A percentile compares a stretch with the other conserved stretches of the same genome.
Evolutionary conservation across 495 filamentous ascomycete genomes (phyloP).

Genomic region (Aspergillus bertholletiae): DNA sequence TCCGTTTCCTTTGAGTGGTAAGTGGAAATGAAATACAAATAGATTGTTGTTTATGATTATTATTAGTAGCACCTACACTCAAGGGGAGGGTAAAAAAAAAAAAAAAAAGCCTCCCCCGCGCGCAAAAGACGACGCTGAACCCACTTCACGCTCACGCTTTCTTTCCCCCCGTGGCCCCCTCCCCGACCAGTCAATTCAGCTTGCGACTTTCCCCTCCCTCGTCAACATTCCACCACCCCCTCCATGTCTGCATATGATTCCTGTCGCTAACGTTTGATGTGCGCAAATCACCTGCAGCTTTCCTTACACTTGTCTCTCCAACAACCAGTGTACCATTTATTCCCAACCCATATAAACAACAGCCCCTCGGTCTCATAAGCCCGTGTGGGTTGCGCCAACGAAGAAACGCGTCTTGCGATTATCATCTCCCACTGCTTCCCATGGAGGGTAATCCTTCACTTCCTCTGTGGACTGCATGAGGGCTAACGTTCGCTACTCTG

Average conservation of each 20-base stretch:
- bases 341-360: neutral
- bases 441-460: conserved; percentile 23
- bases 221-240: neutral
- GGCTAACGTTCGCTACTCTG: conserved; percentile 10
- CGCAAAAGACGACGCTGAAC: neutral
- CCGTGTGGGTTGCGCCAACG: neutral
- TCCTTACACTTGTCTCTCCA: conserved; percentile 2
- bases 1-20: neutral
- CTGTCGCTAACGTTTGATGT: conserved; percentile 8
- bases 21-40: neutral
- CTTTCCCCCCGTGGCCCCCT: neutral
- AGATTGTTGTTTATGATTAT: neutral
- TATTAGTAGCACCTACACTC: neutral
- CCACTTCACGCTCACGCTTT: neutral
- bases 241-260: conserved; percentile 1
- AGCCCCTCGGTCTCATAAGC: conserved; percentile 1
- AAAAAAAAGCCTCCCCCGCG: neutral
- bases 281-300: conserved; percentile 21
- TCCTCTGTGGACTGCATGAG: conserved; percentile 15
- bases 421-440: neutral
- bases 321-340: conserved; percentile 7
- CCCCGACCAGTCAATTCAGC: neutral
- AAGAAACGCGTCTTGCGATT: conserved; percentile 5
- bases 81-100: too few species aligned
- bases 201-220: neutral